Percentiles rank a stretch among this genome's conserved stretches.
phyloP scores from a whole-genome alignment of 371 early-diverging fungal species.

The Mortierella sp. region DNA sequence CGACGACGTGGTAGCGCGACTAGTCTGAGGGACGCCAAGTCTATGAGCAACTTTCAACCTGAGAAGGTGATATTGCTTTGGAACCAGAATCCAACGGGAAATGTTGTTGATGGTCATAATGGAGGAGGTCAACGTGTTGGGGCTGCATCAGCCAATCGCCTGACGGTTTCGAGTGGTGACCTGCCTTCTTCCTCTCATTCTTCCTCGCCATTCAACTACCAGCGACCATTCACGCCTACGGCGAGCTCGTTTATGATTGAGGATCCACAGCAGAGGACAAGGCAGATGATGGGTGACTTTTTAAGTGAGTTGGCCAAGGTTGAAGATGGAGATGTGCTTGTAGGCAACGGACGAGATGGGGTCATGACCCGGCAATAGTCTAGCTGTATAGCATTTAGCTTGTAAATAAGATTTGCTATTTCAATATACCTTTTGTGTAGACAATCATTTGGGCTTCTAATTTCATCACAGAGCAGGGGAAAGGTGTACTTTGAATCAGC shows the following conservation, averaged over 20 bases:
- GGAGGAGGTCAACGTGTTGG: neutral
- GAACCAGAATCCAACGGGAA: conserved; percentile 13
- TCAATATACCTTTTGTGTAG: neutral
- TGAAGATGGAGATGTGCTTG: conserved; percentile 42
- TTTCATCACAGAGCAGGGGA: no score
- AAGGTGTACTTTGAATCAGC: no score
- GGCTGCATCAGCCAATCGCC: neutral
- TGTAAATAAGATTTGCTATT: neutral
- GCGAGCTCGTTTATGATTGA: conserved; percentile 20
- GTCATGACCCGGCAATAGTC: conserved; percentile 20
- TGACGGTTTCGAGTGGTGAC: conserved; percentile 4
- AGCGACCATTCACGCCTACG: conserved; percentile 3
- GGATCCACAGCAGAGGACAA: conserved; percentile 15
- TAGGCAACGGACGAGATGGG: conserved; percentile 41
- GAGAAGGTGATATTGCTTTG: conserved; percentile 30
- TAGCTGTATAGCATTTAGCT: neutral
- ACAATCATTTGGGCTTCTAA: no score
- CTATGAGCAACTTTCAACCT: conserved; percentile 8
- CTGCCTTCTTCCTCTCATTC: conserved; percentile 1
- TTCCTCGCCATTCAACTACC: neutral
- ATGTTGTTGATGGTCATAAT: conserved; percentile 14
- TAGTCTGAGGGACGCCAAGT: conserved; percentile 19
- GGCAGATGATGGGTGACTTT: conserved; percentile 47
- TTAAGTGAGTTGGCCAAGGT: conserved; percentile 45
- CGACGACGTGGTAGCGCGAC: conserved; percentile 40